These are phyloP conservation scores for Coniochaeta hoffmannii DNA, from an alignment of 2,329 filamentous ascomycete species.

Conservation along the genomic window DNA sequence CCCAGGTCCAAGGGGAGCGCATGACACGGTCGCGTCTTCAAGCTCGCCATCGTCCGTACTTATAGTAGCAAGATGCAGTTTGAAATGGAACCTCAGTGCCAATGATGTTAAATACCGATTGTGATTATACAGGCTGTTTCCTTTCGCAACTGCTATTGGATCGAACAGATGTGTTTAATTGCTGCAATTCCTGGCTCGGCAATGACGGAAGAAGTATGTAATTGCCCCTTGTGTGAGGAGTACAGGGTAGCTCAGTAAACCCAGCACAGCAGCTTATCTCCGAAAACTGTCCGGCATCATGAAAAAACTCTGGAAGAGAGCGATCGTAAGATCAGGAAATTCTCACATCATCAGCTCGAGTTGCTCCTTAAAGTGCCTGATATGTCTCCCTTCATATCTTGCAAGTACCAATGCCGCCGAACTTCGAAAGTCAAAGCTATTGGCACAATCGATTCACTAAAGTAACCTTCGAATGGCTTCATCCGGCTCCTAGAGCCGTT, in stretches of 20 bases:
- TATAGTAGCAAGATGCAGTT: neutral
- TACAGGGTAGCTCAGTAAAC: neutral
- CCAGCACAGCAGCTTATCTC: neutral
- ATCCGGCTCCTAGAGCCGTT: constrained; percentile 30
- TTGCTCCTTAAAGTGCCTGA: neutral
- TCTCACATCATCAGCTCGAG: neutral
- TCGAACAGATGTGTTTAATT: neutral
- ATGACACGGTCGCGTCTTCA: too few relatives aligned
- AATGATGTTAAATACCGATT: neutral
- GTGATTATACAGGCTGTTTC: neutral
- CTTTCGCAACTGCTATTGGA: neutral
- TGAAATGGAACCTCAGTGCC: neutral
- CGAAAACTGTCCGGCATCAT: neutral
- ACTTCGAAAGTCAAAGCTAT: constrained; percentile 42
- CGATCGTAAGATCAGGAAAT: neutral
- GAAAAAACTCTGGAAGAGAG: too few relatives aligned
- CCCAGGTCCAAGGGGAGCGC: too few relatives aligned
- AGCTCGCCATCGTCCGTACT: neutral
- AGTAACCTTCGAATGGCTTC: constrained; percentile 41
- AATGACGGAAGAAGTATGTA: neutral
- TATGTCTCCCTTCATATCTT: neutral
- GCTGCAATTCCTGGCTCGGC: neutral
- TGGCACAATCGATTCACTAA: constrained; percentile 41
- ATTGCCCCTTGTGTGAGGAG: too few relatives aligned
- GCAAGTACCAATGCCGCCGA: constrained; percentile 13